Evolutionary conservation across 2,329 filamentous ascomycete species (phyloP).

Genomic region (Ophiocordyceps camponoti-floridani): DNA sequence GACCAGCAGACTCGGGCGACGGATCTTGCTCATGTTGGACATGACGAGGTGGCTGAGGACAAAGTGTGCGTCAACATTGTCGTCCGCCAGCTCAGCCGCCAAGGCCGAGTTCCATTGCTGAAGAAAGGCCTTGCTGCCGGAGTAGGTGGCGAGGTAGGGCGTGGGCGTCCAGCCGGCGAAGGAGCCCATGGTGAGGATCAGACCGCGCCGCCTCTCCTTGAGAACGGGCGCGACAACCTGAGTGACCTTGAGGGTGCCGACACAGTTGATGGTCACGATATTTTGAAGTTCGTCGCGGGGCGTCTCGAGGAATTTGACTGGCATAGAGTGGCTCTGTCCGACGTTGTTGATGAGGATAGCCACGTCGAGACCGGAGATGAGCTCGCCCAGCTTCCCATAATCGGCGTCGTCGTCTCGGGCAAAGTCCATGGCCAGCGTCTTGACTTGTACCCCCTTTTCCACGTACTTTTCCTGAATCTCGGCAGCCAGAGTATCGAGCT

Average conservation of each 20-base stretch:
- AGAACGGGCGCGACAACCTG: slow-evolving; percentile 73
- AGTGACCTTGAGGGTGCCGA: slow-evolving; percentile 76
- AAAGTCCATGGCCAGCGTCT: slow-evolving; percentile 84
- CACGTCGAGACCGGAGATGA: slow-evolving; percentile 60
- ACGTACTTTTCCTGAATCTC: slow-evolving; percentile 59
- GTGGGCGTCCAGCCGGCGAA: slow-evolving; percentile 88
- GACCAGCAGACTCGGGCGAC: slow-evolving; percentile 57
- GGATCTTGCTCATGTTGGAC: slow-evolving; percentile 93
- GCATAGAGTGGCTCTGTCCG: slow-evolving; percentile 83
- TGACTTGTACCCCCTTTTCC: slow-evolving; percentile 44
- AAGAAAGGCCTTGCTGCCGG: slow-evolving; percentile 92
- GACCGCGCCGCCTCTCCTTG: slow-evolving; percentile 63
- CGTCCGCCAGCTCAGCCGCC: slow-evolving; percentile 60
- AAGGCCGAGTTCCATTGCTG: slow-evolving; percentile 89
- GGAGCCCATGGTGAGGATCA: slow-evolving; percentile 94
- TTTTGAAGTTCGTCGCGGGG: slow-evolving; percentile 61
- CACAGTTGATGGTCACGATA: slow-evolving; percentile 92
- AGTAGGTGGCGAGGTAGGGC: slow-evolving; percentile 87
- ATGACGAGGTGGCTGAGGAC: slow-evolving; percentile 87
- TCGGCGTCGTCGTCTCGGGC: slow-evolving; percentile 60
- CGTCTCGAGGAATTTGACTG: slow-evolving; percentile 74
- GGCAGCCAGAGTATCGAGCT: slow-evolving; percentile 59
- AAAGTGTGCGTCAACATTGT: slow-evolving; percentile 78
- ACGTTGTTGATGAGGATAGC: slow-evolving; percentile 93
- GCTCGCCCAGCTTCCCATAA: slow-evolving; percentile 53